Conservation (phyloP, 345 rosid genomes). For the Brassica rapa region DNA sequence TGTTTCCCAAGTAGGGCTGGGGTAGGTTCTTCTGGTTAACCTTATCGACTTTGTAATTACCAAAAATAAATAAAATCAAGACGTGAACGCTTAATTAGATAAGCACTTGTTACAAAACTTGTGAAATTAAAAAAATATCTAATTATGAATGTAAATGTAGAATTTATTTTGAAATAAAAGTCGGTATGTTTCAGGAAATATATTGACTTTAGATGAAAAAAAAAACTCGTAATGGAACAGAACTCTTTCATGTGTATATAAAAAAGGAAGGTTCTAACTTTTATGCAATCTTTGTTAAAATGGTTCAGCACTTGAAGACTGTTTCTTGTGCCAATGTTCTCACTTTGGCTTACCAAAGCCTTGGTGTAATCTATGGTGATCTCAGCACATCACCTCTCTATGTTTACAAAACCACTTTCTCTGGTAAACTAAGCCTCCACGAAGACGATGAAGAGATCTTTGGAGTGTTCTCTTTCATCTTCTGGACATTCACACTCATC, state of each 20-base stretch:
- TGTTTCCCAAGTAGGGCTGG: slow-evolving; percentile 32
- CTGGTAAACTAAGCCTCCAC: slow-evolving; percentile 68
- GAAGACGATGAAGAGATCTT: slow-evolving; percentile 76
- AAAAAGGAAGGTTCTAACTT: no score
- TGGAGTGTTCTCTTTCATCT: slow-evolving; percentile 83
- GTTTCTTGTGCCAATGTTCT: slow-evolving; percentile 54
- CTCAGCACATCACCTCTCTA: slow-evolving; percentile 83
- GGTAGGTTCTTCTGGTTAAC: slow-evolving; percentile 28
- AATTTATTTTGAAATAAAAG: background rate
- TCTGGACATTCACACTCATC: slow-evolving; percentile 86
- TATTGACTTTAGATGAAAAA: background rate
- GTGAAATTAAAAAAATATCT: slow-evolving; percentile 21
- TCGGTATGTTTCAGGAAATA: slow-evolving; percentile 5
- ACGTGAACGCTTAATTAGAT: slow-evolving; percentile 33
- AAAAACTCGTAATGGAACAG: background rate
- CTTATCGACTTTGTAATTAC: slow-evolving; percentile 31
- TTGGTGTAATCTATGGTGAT: slow-evolving; percentile 89
- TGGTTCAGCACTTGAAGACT: slow-evolving; percentile 62
- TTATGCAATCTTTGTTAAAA: background rate
- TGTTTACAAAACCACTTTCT: slow-evolving; percentile 79
- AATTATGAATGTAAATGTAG: slow-evolving; percentile 9
- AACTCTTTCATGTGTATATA: background rate
- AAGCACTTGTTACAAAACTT: slow-evolving; percentile 7
- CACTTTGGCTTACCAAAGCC: slow-evolving; percentile 83
- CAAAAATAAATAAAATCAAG: background rate